Base-by-base conservation (phyloP, 768 basidiomycete species). In the Pisolithus orientalis region DNA sequence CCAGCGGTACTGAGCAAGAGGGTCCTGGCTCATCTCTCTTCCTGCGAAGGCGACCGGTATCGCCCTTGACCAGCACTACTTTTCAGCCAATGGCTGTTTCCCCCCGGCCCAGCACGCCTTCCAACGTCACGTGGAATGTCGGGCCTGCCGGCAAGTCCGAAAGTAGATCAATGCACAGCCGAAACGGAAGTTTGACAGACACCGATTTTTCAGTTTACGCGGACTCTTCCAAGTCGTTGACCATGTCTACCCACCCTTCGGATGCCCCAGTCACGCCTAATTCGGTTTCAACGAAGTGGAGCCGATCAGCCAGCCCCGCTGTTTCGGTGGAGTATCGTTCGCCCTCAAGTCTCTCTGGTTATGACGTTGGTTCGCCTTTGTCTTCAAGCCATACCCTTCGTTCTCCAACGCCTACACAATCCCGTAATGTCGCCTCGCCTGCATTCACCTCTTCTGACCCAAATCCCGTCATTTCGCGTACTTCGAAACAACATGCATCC, bases 61-160 rank as follows among this genome's bases (percentile, higher is more conserved):
- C 88, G 34, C 88, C 89, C 5, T 74, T 88, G 34, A 78, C 85
- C 31, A 76, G 73, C 27, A 71, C 76, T 27, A 67, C 80, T 3
- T 87, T 74, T 64, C 86, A 85, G 65, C 76, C 82, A 6, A 72
- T 85, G 70, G 59, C 77, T 6, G 75, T 79, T 24, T 75, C 82
- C 50, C 72, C 76, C 51, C 70, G 75, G 39, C 73, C 78, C 29
- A 62, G 63, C 43, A 87, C 88, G 27, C 88, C 88, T 34, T 90
- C 89, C 1, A 87, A 85, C 63, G 76, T 88, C 49, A 79, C 80
- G n/a, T 90, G 87, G 87, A 80, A 75, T 49, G 59, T 68, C 39
- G 68, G 57, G n/a, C 52, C 71, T 24, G 69, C 72, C 16, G 50
- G 50, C 57, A 70, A 54, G 61, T 60, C 57, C 47, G 64, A 55